phyloP scores from a whole-genome alignment of 495 filamentous ascomycete genomes.

The Penicillium riverlandense region DNA sequence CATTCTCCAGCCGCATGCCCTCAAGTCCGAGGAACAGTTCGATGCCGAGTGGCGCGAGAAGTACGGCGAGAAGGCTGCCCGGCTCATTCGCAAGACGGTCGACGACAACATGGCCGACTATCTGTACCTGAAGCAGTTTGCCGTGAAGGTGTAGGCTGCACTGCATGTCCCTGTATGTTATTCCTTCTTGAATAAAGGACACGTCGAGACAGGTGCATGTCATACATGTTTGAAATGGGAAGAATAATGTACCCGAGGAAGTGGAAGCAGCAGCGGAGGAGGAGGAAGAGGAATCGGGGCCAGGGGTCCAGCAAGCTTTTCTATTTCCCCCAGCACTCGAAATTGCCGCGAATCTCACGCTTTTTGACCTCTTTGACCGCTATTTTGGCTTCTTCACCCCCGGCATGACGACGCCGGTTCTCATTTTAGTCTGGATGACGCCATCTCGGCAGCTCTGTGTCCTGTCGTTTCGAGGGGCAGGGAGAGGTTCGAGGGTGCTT shows the following conservation, averaged over 20 bases:
- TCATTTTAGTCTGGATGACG: slow-evolving; percentile 25
- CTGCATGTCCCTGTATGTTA: neutral
- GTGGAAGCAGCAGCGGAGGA: slow-evolving; percentile 2
- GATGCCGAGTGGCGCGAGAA: slow-evolving; percentile 75
- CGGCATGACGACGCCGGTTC: too few species aligned
- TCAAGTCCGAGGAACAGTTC: slow-evolving; percentile 61
- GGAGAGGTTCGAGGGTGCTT: slow-evolving; percentile 6
- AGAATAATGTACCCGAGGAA: neutral
- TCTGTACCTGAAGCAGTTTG: slow-evolving; percentile 86
- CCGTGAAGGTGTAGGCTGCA: slow-evolving; percentile 50
- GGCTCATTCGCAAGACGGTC: slow-evolving; percentile 68
- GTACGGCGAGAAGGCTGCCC: slow-evolving; percentile 70
- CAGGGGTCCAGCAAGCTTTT: neutral
- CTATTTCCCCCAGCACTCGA: neutral
- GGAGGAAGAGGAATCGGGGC: neutral
- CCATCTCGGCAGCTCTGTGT: slow-evolving; percentile 14
- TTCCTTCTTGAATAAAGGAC: neutral
- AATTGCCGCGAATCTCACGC: neutral
- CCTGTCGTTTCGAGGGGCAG: neutral
- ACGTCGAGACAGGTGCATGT: neutral
- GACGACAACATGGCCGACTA: slow-evolving; percentile 79
- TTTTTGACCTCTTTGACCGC: neutral
- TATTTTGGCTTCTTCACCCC: neutral
- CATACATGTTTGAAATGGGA: neutral
- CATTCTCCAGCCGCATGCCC: slow-evolving; percentile 40